Base-by-base conservation (phyloP, 192 early-diverging fungal genomes). In the Coemansia sp. region DNA sequence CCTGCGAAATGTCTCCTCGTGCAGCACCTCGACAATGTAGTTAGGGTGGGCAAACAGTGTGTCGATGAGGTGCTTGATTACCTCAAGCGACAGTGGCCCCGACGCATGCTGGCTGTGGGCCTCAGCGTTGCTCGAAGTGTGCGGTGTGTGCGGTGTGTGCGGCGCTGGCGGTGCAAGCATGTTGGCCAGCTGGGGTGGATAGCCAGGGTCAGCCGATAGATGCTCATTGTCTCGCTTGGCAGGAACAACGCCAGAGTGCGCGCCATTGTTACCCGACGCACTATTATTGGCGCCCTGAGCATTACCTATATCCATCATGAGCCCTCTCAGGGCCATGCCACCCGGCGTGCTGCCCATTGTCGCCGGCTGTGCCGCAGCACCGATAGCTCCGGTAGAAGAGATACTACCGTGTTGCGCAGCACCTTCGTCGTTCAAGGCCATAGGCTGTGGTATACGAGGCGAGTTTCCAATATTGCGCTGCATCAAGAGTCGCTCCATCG, bases 401-500 rank as follows among this genome's bases (percentile, higher is more conserved):
- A 38, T 35, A 8, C 47, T 6, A 9, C 50, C 40, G 10, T 53
- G 37, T 42, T 58, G 53, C 8, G 43, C 39, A 58, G 32, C 57
- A 3, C 42, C 37, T 17, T 21, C 55, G 14, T 42, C 49, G 33
- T 14, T 21, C 38, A 35, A 44, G 58, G 17, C 32, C 16, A 39
- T 63, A 14, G 43, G 63, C 61, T 14, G 55, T 23, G 69, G 44
- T 26, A 58, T 26, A 13, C 78, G 73, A n/a, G 70, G 70, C 37
- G 70, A 64, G 65, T 58, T 76, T 44, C 66, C 61, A 8, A 74
- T 63, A 35, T 57, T 76, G 58, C 78, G 75, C 75, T 82, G 80
- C 75, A 82, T 73, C 53, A 82, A 68, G 43, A 82, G 75, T 7
- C 75, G 68, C 69, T 82, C 80, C 80, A 82, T 82, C 19, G 80